A percentile compares a stretch with the other conserved stretches of the same genome.
Evolutionary conservation across 345 rosid genomes (phyloP).

Genomic region (Angophora floribunda): DNA sequence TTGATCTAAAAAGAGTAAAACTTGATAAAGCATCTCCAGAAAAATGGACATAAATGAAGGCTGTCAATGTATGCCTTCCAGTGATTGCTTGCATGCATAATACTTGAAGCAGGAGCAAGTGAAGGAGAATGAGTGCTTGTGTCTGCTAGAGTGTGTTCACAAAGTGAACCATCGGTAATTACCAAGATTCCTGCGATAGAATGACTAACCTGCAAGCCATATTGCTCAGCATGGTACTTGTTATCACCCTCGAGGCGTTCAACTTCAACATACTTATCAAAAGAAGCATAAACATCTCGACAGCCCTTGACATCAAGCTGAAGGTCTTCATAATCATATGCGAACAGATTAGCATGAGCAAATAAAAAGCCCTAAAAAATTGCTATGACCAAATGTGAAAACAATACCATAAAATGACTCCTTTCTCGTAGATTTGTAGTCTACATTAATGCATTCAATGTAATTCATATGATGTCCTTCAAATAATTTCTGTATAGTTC

Average conservation of each 20-base stretch:
- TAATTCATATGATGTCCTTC: conserved; percentile 98
- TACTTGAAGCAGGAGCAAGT: not conserved
- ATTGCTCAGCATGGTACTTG: conserved; percentile 86
- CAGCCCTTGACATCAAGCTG: conserved; percentile 99
- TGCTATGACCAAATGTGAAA: not conserved
- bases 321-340: conserved; percentile 44
- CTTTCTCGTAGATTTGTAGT: conserved; percentile 87
- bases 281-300: conserved; percentile 91
- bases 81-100: not conserved
- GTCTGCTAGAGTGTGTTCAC: not conserved
- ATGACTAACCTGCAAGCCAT: conserved; percentile 78
- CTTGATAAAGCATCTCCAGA: not conserved
- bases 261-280: conserved; percentile 97
- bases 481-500: conserved; percentile 90
- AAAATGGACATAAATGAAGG: not conserved
- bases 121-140: not conserved
- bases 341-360: not conserved
- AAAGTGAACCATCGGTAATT: not conserved
- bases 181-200: not conserved
- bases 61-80: not conserved
- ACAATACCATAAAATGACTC: conserved; percentile 88
- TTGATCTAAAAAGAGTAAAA: not conserved
- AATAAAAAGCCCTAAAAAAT: not conserved
- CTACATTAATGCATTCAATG: conserved; percentile 92
- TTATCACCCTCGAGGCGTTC: conserved; percentile 97